Percentiles rank a stretch among this genome's conserved stretches.
phyloP scores from a whole-genome alignment of 805 yeast genomes.

The Kazachstania africana region DNA sequence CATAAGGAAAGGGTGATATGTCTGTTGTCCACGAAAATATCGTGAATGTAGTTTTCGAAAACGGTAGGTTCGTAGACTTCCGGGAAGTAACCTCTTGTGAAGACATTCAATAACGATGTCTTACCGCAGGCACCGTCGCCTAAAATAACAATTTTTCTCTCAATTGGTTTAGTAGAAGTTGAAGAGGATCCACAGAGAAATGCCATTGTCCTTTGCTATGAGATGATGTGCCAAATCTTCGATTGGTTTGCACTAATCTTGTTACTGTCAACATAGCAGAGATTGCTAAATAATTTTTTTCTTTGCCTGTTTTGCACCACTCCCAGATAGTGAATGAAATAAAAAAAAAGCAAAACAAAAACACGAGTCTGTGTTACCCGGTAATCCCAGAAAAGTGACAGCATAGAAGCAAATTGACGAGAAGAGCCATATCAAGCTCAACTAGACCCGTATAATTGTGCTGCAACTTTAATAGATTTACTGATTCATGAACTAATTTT shows the following conservation, averaged over 20 bases:
- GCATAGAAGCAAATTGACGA: no score
- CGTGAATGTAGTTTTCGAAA: slow-evolving; percentile 94
- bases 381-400: no score
- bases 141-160: slow-evolving; percentile 83
- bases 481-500: no score
- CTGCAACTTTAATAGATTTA: no score
- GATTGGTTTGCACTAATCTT: not conserved
- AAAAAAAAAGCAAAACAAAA: no score
- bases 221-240: not conserved
- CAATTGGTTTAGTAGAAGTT: slow-evolving; percentile 37
- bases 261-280: no score
- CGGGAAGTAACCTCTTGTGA: slow-evolving; percentile 95
- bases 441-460: no score
- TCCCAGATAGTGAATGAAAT: no score
- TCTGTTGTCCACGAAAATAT: slow-evolving; percentile 88
- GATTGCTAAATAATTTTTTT: not conserved
- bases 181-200: slow-evolving; percentile 23
- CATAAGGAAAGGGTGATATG: slow-evolving; percentile 86
- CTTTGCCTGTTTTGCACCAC: not conserved
- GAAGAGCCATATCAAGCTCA: no score
- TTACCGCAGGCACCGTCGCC: slow-evolving; percentile 99
- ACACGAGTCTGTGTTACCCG: no score
- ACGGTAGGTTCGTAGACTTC: slow-evolving; percentile 98
- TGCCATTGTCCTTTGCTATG: no score
- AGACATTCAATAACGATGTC: slow-evolving; percentile 86